Percentiles rank a stretch among this genome's conserved stretches.
phyloP scores from a whole-genome alignment of 495 filamentous ascomycete species.

The Penicillium canariense region DNA sequence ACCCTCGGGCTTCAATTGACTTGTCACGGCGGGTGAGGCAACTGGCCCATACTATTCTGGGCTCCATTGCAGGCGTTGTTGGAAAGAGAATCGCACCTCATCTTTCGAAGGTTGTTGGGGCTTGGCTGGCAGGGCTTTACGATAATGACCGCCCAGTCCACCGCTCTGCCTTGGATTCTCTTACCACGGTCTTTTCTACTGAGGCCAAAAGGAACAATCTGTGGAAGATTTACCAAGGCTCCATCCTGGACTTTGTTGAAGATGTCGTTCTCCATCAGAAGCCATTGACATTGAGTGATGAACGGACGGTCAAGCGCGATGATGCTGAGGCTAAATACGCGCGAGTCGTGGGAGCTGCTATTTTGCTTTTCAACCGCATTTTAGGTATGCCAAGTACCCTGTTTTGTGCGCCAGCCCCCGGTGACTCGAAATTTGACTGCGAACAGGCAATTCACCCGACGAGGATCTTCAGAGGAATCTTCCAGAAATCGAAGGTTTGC shows the following conservation, averaged over 20 bases:
- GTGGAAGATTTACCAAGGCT: slow-evolving; percentile 70
- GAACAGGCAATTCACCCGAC: slow-evolving; percentile 40
- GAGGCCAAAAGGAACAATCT: slow-evolving; percentile 73
- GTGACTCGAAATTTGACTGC: not conserved
- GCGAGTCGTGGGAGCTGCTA: slow-evolving; percentile 65
- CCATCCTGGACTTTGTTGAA: slow-evolving; percentile 76
- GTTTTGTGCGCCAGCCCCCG: not conserved
- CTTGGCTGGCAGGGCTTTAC: slow-evolving; percentile 86
- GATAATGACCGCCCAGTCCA: slow-evolving; percentile 76
- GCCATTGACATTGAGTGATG: slow-evolving; percentile 78
- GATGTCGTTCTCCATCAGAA: slow-evolving; percentile 76
- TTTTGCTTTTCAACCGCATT: slow-evolving; percentile 45
- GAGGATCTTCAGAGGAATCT: slow-evolving; percentile 53
- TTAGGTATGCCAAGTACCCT: slow-evolving; percentile 33
- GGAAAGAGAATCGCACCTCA: slow-evolving; percentile 78
- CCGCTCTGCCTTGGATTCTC: slow-evolving; percentile 69
- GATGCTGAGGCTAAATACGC: slow-evolving; percentile 82
- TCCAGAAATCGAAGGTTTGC: slow-evolving; percentile 50
- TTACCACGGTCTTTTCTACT: slow-evolving; percentile 69
- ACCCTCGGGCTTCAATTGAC: slow-evolving; percentile 85
- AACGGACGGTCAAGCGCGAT: slow-evolving; percentile 75
- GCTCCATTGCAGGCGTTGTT: slow-evolving; percentile 64
- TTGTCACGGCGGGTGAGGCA: slow-evolving; percentile 83
- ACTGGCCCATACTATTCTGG: slow-evolving; percentile 71
- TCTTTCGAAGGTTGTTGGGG: slow-evolving; percentile 70